Conservation (phyloP, 768 basidiomycete genomes). For the Agrocybe pediades region DNA sequence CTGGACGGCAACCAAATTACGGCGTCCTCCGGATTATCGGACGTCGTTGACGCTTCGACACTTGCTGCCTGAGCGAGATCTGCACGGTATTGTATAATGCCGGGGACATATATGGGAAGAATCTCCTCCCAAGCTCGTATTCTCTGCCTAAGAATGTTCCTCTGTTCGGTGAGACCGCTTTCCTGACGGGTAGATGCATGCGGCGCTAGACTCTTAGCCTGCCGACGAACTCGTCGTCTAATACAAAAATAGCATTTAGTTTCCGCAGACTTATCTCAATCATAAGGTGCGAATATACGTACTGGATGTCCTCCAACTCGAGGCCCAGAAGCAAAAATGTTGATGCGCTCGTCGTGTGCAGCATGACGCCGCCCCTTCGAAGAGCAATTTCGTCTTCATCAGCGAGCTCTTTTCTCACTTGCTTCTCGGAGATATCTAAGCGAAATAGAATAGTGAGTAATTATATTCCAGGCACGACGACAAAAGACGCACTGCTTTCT, state of each 20-base stretch:
- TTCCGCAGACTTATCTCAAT: neutral
- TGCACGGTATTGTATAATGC: constrained; percentile 4
- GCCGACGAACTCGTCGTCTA: constrained; percentile 6
- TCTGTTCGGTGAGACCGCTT: constrained; percentile 7
- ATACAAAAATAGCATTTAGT: neutral
- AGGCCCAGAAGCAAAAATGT: constrained; percentile 11
- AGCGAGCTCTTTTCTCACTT: constrained; percentile 6
- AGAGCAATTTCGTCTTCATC: constrained; percentile 5
- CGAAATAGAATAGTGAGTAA: neutral
- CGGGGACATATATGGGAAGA: constrained; percentile 11
- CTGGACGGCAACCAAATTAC: constrained; percentile 7
- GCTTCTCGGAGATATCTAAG: constrained; percentile 9
- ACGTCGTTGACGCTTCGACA: neutral
- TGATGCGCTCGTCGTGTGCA: constrained; percentile 8
- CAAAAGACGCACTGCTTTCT: constrained; percentile 2
- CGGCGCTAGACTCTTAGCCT: constrained; percentile 8
- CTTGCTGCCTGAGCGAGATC: neutral
- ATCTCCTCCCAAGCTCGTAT: constrained; percentile 13
- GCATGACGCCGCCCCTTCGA: neutral
- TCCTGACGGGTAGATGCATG: constrained; percentile 1
- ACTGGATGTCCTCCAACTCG: constrained; percentile 16
- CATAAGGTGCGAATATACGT: neutral
- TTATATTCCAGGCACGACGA: neutral
- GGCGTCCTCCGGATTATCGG: constrained; percentile 1
- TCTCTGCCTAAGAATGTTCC: constrained; percentile 5